phyloP scores from a whole-genome alignment of 2,329 filamentous ascomycete genomes.

The Claviceps sorghi region DNA sequence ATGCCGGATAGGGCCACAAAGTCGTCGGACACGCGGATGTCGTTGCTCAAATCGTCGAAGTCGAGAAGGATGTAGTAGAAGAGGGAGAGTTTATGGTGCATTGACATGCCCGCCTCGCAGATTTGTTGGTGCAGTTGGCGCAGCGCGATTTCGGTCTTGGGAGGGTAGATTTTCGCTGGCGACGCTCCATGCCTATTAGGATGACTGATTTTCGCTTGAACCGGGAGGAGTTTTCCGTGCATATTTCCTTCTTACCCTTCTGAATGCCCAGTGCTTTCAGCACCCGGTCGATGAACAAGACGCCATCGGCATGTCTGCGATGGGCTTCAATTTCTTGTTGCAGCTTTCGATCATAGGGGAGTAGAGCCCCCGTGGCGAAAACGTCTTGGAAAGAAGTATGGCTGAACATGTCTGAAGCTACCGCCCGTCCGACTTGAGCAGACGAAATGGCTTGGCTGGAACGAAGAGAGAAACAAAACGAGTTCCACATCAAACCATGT shows the following conservation, averaged over 20 bases:
- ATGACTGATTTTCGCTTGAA: neutral
- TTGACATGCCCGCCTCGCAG: conserved; percentile 45
- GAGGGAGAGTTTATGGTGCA: conserved; percentile 68
- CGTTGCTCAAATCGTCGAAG: conserved; percentile 40
- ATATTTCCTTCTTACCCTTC: conserved; percentile 36
- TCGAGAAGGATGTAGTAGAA: conserved; percentile 76
- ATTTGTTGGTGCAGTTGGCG: conserved; percentile 57
- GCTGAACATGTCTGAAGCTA: conserved; percentile 36
- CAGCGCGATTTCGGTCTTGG: conserved; percentile 52
- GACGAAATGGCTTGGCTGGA: neutral
- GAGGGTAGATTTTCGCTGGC: conserved; percentile 54
- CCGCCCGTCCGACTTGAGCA: neutral
- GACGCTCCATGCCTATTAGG: neutral
- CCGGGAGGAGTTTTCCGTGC: neutral
- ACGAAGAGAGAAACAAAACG: neutral
- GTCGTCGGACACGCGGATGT: conserved; percentile 32
- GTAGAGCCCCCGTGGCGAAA: conserved; percentile 46
- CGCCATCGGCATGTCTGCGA: conserved; percentile 52
- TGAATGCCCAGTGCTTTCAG: conserved; percentile 54
- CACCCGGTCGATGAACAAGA: conserved; percentile 68
- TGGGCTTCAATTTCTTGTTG: conserved; percentile 50
- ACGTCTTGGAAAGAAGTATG: conserved; percentile 54
- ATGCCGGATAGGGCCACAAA: conserved; percentile 52
- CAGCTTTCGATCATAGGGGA: conserved; percentile 46
- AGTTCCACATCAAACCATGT: neutral